Percentiles rank a stretch among this genome's conserved stretches.
These are phyloP conservation scores for Fusarium buharicum DNA, from an alignment of 2,329 filamentous ascomycete genomes.

Conservation along the genomic window DNA sequence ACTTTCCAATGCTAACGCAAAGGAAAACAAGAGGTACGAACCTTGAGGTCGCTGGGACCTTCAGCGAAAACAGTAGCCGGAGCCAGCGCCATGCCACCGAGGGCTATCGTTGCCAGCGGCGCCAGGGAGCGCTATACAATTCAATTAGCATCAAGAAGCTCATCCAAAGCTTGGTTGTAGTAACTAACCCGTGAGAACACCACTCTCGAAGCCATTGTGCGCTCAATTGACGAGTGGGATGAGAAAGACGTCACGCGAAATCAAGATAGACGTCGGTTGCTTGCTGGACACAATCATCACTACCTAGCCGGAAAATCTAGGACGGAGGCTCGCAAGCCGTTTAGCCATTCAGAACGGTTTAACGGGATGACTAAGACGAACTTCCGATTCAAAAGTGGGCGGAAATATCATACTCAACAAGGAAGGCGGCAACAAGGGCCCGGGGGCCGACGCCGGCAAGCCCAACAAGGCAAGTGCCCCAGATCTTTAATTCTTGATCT, in stretches of 20 bases:
- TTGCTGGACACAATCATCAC: slow-evolving; percentile 36
- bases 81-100: slow-evolving; percentile 60
- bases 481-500: slow-evolving; percentile 23
- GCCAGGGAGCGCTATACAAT: slow-evolving; percentile 60
- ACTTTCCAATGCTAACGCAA: neutral
- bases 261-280: slow-evolving; percentile 40
- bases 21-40: slow-evolving; percentile 27
- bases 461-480: slow-evolving; percentile 16
- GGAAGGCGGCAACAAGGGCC: slow-evolving; percentile 20
- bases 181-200: slow-evolving; percentile 64
- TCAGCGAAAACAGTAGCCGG: slow-evolving; percentile 64
- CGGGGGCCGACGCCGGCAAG: slow-evolving; percentile 35
- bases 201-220: slow-evolving; percentile 69
- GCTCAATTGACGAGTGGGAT: slow-evolving; percentile 57
- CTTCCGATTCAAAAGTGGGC: neutral
- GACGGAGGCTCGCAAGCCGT: slow-evolving; percentile 44
- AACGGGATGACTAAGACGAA: slow-evolving; percentile 35
- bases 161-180: slow-evolving; percentile 9
- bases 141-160: slow-evolving; percentile 46
- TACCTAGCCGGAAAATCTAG: slow-evolving; percentile 45
- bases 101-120: slow-evolving; percentile 64
- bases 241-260: slow-evolving; percentile 43
- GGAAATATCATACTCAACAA: slow-evolving; percentile 16
- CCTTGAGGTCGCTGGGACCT: slow-evolving; percentile 54
- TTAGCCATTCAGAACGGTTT: slow-evolving; percentile 26